These are phyloP conservation scores for Glebionis coronaria DNA, from an alignment of 129 eudicot genomes.

Conservation along the genomic window DNA sequence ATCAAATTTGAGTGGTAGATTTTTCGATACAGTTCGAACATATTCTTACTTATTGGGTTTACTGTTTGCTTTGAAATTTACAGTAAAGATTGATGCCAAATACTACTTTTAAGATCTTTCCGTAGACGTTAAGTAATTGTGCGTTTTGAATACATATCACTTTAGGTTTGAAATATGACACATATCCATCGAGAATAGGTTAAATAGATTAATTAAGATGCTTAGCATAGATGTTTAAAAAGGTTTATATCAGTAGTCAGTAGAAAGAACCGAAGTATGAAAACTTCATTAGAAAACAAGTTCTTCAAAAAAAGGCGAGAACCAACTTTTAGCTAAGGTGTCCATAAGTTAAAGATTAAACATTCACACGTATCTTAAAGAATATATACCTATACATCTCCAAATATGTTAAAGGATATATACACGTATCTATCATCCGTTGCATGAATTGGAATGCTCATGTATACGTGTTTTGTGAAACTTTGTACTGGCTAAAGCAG, in stretches of 20 bases:
- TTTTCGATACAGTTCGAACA: too few species aligned
- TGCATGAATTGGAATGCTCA: too few species aligned
- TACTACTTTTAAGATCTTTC: slow-evolving; percentile 3
- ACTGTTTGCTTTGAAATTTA: not conserved
- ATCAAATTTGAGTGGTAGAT: too few species aligned
- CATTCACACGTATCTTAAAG: slow-evolving; percentile 7
- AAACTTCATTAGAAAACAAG: too few species aligned
- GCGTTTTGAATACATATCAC: not conserved
- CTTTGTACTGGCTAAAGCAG: too few species aligned
- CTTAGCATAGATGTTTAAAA: not conserved
- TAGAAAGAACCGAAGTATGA: too few species aligned
- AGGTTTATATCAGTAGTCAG: too few species aligned
- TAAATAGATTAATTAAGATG: too few species aligned
- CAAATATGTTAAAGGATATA: not conserved
- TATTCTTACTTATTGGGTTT: too few species aligned
- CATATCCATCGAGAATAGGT: not conserved
- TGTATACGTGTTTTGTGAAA: too few species aligned
- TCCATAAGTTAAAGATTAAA: not conserved
- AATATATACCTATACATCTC: not conserved
- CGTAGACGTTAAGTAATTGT: slow-evolving; percentile 7
- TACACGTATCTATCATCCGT: not conserved
- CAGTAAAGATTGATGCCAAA: not conserved
- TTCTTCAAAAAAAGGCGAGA: too few species aligned
- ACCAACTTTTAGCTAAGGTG: not conserved
- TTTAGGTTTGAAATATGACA: not conserved